Evolutionary conservation across 1,284 basidiomycete species (phyloP), one percentile per base, ranked within the genome.

Genomic region (Ustilago nuda): DNA sequence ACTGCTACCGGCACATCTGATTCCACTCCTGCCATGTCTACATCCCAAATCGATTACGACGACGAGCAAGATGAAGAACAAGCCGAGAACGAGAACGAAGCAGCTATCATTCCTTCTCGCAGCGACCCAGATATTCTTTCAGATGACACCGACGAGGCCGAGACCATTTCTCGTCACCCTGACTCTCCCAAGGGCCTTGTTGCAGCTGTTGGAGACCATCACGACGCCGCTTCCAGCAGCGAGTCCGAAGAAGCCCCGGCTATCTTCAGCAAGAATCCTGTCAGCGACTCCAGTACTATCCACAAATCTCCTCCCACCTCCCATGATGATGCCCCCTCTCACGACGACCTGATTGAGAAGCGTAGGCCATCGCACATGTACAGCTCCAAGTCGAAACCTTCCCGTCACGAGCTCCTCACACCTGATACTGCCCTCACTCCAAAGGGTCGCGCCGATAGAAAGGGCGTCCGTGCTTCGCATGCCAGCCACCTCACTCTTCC

Each of bases 401-500:
- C 57, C 13, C 61, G 58, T 23, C 45, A 48, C 32, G 32, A 65
- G 6, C 60, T 76, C 13, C 58, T 72, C 41, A 52, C 39, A 3
- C 60, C 74, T n/a, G 63, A 62, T 33, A 35, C 57, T 11, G 53
- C 66, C 1, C 56, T 68, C n/a, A 60, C 70, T 39, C 61, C 57
- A 35, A 66, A 75, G 8, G 56, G 60, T 13, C 51, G 58, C 12
- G 19, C 32, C 30, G 52, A 53, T 43, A 33, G 62, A 33, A 67
- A 69, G 43, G 33, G 30, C 8, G 65, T 63, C 12, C 69, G 74
- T 7, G 53, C 56, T 5, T 69, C 62, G 8, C 41, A 69, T 27
- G 74, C 74, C 11, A 69, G 69, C 51, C 74, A 76, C n/a, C 61
- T 76, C 15, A 76, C 74, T 12, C 63, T 76, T 6, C 74, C 74